Base-by-base conservation (phyloP, 2,329 filamentous ascomycete genomes). In the Ambrosiella beaveri region DNA sequence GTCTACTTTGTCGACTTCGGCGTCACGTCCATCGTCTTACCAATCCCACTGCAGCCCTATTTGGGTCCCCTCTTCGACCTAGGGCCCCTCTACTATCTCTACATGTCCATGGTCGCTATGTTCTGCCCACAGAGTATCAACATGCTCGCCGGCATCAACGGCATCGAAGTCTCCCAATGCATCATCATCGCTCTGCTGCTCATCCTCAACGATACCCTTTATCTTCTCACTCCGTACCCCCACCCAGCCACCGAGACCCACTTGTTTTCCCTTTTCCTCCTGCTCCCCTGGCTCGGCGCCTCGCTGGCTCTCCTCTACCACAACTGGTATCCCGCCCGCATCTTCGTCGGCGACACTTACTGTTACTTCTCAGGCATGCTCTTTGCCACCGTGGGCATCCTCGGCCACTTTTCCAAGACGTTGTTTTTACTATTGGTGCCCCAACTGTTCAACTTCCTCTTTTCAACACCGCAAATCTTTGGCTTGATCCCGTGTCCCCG, bases 341-440 rank as follows among this genome's bases (percentile, higher is more conserved):
- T 97, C 8, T 98, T 98, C 66, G 91, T 97, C 8, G 93, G 93
- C 58, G 93, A 98, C 71, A 98, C 93, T 3, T 98, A 97, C 77
- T 98, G 93, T 77, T 98, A 98, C 73, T 96, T 98, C 70, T 93
- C 93, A 0, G 93, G 93, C 64, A 98, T 98, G 89, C 87, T 97
- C 44, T 98, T 98, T 68, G 93, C 91, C 57, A 90, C 96, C 50
- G 93, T 97, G 63, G 89, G 88, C 62, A 97, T 98, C 66, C 78
- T 96, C 56, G 93, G 93, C 27, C 93, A 98, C 73, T 98, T 98
- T 73, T 94, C 87, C 74, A 98, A 98, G 73, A 98, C 93, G 0
- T 78, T 98, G 51, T 79, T 95, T 58, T 79, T 98, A 55, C 77
- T 98, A 7, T 85, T 98, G 64, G 77, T 95, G 44, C 93, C 93